These are phyloP conservation scores for Barnettozyma wickerhamii DNA, from an alignment of 805 yeast genomes.

Conservation along the genomic window DNA sequence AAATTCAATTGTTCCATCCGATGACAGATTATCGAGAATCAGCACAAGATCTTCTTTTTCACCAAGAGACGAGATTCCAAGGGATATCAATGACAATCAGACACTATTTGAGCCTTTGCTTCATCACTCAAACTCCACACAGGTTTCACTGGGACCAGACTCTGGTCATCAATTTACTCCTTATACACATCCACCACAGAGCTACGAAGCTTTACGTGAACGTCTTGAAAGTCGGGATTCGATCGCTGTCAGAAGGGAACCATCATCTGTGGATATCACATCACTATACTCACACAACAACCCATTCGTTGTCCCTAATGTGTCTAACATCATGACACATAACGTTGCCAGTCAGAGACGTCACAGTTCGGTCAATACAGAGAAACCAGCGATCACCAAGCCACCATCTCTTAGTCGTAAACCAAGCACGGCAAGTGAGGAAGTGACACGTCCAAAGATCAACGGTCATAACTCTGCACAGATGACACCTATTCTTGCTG, in stretches of 20 bases:
- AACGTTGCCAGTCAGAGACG: conserved; percentile 9
- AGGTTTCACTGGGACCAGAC: conserved; percentile 5
- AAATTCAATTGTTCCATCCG: background rate
- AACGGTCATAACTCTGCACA: too few species aligned
- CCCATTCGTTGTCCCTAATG: conserved; percentile 12
- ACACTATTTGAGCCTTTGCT: conserved; percentile 5
- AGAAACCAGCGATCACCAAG: background rate
- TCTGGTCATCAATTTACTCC: conserved; percentile 9
- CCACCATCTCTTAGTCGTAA: too few species aligned
- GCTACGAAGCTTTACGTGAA: conserved; percentile 3
- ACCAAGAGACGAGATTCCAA: conserved; percentile 4
- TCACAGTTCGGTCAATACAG: background rate
- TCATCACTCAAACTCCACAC: conserved; percentile 15
- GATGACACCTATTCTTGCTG: background rate
- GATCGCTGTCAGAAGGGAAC: conserved; percentile 21
- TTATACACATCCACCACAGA: conserved; percentile 1
- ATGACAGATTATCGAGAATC: conserved; percentile 2
- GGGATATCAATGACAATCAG: conserved; percentile 3
- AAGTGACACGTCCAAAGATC: too few species aligned
- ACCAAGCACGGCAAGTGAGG: too few species aligned
- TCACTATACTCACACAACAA: conserved; percentile 27
- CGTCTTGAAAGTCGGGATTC: conserved; percentile 29
- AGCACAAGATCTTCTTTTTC: conserved; percentile 17
- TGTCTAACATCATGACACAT: background rate
- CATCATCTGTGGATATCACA: conserved; percentile 34